Evolutionary conservation across 176 grass and related monocot species (phyloP).

Genomic region (Luzula sylvatica): DNA sequence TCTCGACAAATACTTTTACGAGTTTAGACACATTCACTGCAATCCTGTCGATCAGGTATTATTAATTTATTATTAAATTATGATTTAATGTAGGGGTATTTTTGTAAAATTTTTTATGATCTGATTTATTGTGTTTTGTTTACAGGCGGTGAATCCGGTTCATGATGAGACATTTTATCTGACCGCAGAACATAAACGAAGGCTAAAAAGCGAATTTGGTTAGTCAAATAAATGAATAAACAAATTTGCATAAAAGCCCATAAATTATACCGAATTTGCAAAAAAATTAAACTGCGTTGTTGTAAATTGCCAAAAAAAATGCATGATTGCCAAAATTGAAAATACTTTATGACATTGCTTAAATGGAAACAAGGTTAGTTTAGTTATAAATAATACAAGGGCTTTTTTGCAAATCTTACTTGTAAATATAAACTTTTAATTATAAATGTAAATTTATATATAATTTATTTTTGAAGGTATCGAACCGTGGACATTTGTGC

Average conservation of each 20-base stretch:
- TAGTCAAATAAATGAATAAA: constrained; percentile 1
- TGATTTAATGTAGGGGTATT: constrained; percentile 1
- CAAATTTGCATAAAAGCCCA: not conserved
- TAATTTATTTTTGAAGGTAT: constrained; percentile 28
- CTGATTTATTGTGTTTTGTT: not conserved
- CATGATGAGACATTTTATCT: constrained; percentile 71
- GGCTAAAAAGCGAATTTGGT: constrained; percentile 78
- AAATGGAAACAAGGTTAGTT: no score
- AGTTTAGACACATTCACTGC: constrained; percentile 60
- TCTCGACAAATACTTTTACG: constrained; percentile 41
- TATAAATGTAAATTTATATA: not conserved
- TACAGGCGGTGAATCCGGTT: constrained; percentile 61
- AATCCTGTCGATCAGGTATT: constrained; percentile 46
- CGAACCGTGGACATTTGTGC: constrained; percentile 77
- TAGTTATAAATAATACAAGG: no score
- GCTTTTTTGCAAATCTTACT: no score
- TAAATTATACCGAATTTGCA: no score
- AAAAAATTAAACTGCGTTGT: no score
- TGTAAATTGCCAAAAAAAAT: no score
- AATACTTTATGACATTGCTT: no score
- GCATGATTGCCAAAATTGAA: no score
- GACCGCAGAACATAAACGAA: constrained; percentile 57
- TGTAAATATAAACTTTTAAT: no score
- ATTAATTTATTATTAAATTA: not conserved
- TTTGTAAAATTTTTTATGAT: not conserved